phyloP scores from a whole-genome alignment of 306 rosid species.

The Casuarina cunninghamiana region DNA sequence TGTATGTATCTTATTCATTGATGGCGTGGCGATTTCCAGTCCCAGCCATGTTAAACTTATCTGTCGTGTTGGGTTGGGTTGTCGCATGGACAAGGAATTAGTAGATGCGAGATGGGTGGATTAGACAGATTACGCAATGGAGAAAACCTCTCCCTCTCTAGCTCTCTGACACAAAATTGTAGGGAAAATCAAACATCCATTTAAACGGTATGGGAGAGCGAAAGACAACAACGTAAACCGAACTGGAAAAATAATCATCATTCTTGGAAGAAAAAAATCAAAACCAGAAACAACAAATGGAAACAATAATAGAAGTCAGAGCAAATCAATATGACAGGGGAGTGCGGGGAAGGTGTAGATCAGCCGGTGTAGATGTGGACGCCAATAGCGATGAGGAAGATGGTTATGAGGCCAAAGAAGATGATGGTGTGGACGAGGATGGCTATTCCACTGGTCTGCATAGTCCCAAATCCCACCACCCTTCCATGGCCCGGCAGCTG shows the following conservation, averaged over 20 bases:
- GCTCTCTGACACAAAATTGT: not conserved
- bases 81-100: too few relatives aligned
- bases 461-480: constrained; percentile 55
- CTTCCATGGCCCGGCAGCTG: constrained; percentile 56
- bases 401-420: constrained; percentile 68
- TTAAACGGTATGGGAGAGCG: too few relatives aligned
- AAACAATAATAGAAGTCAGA: not conserved
- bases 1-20: too few relatives aligned
- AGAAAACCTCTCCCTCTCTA: not conserved
- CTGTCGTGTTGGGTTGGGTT: too few relatives aligned
- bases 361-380: constrained; percentile 62
- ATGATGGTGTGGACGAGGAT: constrained; percentile 59
- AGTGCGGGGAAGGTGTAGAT: not conserved
- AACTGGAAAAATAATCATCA: not conserved
- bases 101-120: too few relatives aligned
- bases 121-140: not conserved
- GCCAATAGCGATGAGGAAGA: constrained; percentile 62
- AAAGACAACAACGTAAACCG: not conserved
- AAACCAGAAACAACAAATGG: not conserved
- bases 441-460: constrained; percentile 56
- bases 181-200: too few relatives aligned
- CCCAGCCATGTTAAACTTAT: too few relatives aligned
- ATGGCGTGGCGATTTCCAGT: too few relatives aligned
- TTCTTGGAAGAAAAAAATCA: not conserved
- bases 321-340: not conserved